These are phyloP conservation scores for Penicillium ochrochloron DNA, from an alignment of 495 filamentous ascomycete species.

Conservation along the genomic window DNA sequence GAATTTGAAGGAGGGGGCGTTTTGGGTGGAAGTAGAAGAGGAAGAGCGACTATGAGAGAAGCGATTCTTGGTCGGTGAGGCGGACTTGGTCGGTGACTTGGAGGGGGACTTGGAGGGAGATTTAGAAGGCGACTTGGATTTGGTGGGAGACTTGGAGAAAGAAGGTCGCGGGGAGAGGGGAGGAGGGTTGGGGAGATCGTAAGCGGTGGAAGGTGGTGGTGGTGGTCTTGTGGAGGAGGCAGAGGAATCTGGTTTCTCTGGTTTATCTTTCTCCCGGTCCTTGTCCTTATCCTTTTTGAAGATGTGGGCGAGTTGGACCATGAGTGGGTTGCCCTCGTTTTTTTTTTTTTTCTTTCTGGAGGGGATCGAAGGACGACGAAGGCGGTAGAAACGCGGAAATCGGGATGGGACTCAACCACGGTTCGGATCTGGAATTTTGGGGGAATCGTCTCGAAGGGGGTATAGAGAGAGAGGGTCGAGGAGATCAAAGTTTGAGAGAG, in stretches of 20 bases:
- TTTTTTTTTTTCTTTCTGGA: constrained; percentile 34
- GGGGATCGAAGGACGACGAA: constrained; percentile 52
- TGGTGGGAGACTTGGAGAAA: constrained; percentile 25
- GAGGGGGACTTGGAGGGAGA: constrained; percentile 33
- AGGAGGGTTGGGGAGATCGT: constrained; percentile 17
- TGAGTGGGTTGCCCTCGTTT: constrained; percentile 26
- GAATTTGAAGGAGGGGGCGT: constrained; percentile 26
- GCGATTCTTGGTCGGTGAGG: constrained; percentile 30
- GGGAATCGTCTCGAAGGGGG: neutral
- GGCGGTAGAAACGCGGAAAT: constrained; percentile 47
- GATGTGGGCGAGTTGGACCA: constrained; percentile 45
- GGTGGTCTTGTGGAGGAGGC: neutral
- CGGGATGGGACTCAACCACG: constrained; percentile 11
- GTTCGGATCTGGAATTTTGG: constrained; percentile 5
- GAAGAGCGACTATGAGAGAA: constrained; percentile 45
- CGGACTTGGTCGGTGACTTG: constrained; percentile 37
- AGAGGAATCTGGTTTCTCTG: neutral
- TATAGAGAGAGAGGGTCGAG: neutral
- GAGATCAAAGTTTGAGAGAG: neutral
- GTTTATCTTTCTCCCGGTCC: constrained; percentile 19
- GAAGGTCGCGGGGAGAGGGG: constrained; percentile 29
- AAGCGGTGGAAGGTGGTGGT: neutral
- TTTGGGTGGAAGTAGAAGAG: constrained; percentile 36
- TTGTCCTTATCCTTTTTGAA: constrained; percentile 44
- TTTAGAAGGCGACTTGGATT: constrained; percentile 34